Conservation (phyloP, 768 basidiomycete species). For the Coprinellus aureogranulatus region DNA sequence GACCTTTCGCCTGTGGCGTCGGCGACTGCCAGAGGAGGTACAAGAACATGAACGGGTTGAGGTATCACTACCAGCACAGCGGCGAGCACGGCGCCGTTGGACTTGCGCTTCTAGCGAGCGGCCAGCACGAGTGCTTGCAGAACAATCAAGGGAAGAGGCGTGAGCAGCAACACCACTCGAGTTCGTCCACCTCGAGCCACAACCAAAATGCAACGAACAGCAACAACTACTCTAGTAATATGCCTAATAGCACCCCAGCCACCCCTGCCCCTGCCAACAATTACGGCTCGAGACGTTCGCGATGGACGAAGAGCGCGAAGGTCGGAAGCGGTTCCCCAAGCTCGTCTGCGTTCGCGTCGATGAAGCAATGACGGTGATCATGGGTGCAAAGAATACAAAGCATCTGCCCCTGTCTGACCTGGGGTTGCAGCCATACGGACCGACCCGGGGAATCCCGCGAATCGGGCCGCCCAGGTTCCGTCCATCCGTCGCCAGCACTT, state of each 20-base stretch:
- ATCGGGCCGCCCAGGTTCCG: no score
- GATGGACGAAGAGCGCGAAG: conserved; percentile 14
- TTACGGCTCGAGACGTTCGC: neutral
- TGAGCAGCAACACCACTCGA: conserved; percentile 10
- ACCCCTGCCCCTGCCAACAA: neutral
- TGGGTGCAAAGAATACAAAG: no score
- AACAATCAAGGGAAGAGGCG: conserved; percentile 10
- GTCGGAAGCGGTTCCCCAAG: conserved; percentile 12
- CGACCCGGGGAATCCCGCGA: no score
- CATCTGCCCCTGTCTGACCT: no score
- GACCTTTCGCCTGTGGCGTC: conserved; percentile 88
- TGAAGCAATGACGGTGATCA: no score
- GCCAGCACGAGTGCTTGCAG: conserved; percentile 51
- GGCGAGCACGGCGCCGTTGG: conserved; percentile 94
- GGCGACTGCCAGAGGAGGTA: conserved; percentile 85
- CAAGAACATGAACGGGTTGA: conserved; percentile 97
- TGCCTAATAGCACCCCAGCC: neutral
- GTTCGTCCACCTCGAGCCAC: neutral
- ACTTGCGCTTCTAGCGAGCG: conserved; percentile 75
- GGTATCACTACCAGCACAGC: conserved; percentile 96
- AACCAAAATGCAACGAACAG: conserved; percentile 1
- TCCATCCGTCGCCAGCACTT: no score
- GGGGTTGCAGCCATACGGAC: no score
- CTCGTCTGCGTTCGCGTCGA: conserved; percentile 4
- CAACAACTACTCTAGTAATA: conserved; percentile 5